Base-by-base conservation (phyloP, 345 rosid genomes). In the Salix viminalis region DNA sequence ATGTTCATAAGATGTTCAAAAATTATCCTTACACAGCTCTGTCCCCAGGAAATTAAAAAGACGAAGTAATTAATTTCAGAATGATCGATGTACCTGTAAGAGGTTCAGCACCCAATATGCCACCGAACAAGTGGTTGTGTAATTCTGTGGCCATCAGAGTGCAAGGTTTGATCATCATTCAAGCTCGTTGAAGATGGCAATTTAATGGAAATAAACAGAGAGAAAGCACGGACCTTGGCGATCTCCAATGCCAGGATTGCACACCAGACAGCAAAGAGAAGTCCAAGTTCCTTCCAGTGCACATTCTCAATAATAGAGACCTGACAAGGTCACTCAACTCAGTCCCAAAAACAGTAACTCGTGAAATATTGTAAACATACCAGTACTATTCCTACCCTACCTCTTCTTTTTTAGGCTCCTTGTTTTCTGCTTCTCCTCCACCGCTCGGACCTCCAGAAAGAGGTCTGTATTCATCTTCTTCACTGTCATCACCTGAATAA, bases 21-120 rank as follows among this genome's bases (percentile, higher is more conserved):
- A 12, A 9, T 44, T 44, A 9, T 15, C 26, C 30, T n/a, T 34
- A 24, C 16, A 71, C 18, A 30, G 26, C 28, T 32, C 24, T 41
- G 30, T 24, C 36, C 65, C 69, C 2, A 34, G 48, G 18, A 30
- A 30, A 30, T 30, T 30, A 28, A 30, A 64, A 18, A 18, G 6
- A 39, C 5, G 11, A 10, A 34, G 9, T 26, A 64, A 50, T 18
- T n/a, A 54, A 42, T 32, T 34, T 73, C 30, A 16, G n/a, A 41
- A 71, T 23, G 21, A 54, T 62, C 71, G 34, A 23, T 34, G 2
- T 82, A 91, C 96, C 95, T 92, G 92, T 72, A 86, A 69, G 77
- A 91, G 65, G 76, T 92, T 92, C 67, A 85, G 48, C 44, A 87
- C 86, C 96, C 94, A 92, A 75, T 91, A 92, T 64, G 75, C 72